Base-by-base conservation (phyloP, 2,329 filamentous ascomycete species). In the Sporothrix schenckii region DNA sequence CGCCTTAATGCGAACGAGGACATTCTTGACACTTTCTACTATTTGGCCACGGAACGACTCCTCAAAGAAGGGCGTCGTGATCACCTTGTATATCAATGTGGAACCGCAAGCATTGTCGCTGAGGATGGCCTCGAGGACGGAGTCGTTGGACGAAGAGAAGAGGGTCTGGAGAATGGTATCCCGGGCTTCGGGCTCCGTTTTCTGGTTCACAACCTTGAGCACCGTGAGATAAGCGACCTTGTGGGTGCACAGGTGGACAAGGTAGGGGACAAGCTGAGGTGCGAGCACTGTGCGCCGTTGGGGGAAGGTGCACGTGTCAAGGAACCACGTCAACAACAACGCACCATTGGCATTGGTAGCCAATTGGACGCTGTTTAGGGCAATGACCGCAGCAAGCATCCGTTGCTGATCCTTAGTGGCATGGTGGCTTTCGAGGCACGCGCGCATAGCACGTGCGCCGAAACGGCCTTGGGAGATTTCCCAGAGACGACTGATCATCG, bases 171-270 rank as follows among this genome's bases (percentile, higher is more conserved):
- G 84, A 52, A 99, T 92, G 63, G 88, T 91, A 77, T 99, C 94
- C 14, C 95, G 89, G 3, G 95, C 95, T 72, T 98, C 94, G 0
- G 92, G 86, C 81, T 99, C 95, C 47, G 94, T 92, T 78, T 97
- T 93, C 80, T 99, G 95, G 79, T 99, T 99, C 80, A 99, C 97
- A 66, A 98, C 93, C 83, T 99, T 99, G 71, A 99, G 85, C 0
- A 99, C 94, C 0, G 95, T 99, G 72, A 98, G 85, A 77, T 98
- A 98, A 0, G 95, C 95, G 70, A 99, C 94, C 84, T 98, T 98
- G 85, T 99, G 95, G 0, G 95, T 98, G 85, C 95, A 98, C 7
- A 99, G 86, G 78, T 97, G 93, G 30, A 97, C 93, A 44, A 99
- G 85, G 78, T 97, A 93, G 53, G 95, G 94, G 19, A 97, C 93